Evolutionary conservation across 2,329 filamentous ascomycete genomes (phyloP).

Genomic region (Aspergillus sp.): DNA sequence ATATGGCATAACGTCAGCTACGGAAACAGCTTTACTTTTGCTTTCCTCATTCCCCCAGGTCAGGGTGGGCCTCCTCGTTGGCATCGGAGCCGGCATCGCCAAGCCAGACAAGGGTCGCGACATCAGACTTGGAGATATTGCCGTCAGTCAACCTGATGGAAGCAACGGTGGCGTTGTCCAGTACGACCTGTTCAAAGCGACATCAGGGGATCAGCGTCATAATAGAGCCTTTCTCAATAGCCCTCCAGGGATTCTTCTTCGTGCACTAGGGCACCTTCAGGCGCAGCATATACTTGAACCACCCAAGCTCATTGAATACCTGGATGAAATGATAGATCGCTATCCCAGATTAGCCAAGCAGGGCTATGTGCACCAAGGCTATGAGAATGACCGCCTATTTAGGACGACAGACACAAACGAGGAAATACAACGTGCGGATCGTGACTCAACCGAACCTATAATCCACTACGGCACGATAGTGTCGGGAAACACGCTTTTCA

Average conservation of each 20-base stretch:
- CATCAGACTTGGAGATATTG: conserved; percentile 19
- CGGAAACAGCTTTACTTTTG: conserved; percentile 8
- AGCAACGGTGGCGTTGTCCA: conserved; percentile 19
- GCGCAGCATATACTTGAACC: neutral
- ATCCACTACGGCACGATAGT: conserved; percentile 27
- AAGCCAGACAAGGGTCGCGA: conserved; percentile 14
- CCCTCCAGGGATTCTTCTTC: conserved; percentile 19
- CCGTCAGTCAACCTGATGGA: conserved; percentile 15
- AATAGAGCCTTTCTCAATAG: conserved; percentile 13
- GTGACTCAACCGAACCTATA: conserved; percentile 9
- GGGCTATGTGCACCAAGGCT: conserved; percentile 12
- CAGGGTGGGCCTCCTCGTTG: conserved; percentile 18
- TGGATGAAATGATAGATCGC: neutral
- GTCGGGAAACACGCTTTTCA: conserved; percentile 24
- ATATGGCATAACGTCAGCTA: conserved; percentile 13
- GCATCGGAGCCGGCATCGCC: conserved; percentile 23
- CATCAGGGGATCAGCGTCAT: conserved; percentile 3
- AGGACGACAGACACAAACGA: conserved; percentile 5
- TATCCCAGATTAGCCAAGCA: conserved; percentile 10
- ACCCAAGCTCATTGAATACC: neutral
- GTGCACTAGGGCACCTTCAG: conserved; percentile 9
- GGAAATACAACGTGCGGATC: conserved; percentile 4
- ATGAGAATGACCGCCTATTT: conserved; percentile 16
- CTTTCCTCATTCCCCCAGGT: conserved; percentile 14
- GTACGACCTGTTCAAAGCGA: conserved; percentile 22